Evolutionary conservation across 1,284 basidiomycete species (phyloP).

Genomic region (Heterobasidion occidentale): DNA sequence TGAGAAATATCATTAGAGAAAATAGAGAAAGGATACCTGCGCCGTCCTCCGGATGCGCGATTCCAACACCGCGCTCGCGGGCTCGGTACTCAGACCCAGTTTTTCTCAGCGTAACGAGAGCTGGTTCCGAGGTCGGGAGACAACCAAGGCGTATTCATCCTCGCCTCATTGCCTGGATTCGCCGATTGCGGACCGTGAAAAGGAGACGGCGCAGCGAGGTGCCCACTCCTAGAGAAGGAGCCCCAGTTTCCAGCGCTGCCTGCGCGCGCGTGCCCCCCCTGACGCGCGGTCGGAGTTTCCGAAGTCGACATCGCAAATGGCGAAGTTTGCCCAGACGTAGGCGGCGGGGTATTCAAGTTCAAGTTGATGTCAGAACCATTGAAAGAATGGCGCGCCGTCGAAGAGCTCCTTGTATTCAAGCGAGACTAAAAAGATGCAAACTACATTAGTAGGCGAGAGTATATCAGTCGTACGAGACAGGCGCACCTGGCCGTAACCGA

Average conservation of each 20-base stretch:
- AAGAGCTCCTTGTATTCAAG: slow-evolving; percentile 42
- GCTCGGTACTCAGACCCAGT: slow-evolving; percentile 39
- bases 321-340: slow-evolving; percentile 31
- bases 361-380: slow-evolving; percentile 60
- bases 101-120: slow-evolving; percentile 54
- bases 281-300: slow-evolving; percentile 28
- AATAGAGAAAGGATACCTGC: slow-evolving; percentile 2
- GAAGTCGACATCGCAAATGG: slow-evolving; percentile 37
- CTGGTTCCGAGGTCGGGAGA: slow-evolving; percentile 51
- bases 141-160: slow-evolving; percentile 52
- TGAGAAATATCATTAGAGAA: slow-evolving; percentile 6
- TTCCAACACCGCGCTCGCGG: neutral
- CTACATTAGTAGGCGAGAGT: slow-evolving; percentile 4
- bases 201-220: slow-evolving; percentile 37
- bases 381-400: slow-evolving; percentile 61
- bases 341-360: slow-evolving; percentile 43
- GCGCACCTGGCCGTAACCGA: slow-evolving; percentile 60
- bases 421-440: slow-evolving; percentile 19
- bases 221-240: slow-evolving; percentile 44
- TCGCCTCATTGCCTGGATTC: slow-evolving; percentile 41
- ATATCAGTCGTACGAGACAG: slow-evolving; percentile 6
- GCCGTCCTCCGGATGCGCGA: neutral
- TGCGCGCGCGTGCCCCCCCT: slow-evolving; percentile 59
- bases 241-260: slow-evolving; percentile 77
- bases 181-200: slow-evolving; percentile 38